Percentiles rank a stretch among this genome's conserved stretches.
Evolutionary conservation across 495 filamentous ascomycete species (phyloP).

Genomic region (Aspergillus ostianus): DNA sequence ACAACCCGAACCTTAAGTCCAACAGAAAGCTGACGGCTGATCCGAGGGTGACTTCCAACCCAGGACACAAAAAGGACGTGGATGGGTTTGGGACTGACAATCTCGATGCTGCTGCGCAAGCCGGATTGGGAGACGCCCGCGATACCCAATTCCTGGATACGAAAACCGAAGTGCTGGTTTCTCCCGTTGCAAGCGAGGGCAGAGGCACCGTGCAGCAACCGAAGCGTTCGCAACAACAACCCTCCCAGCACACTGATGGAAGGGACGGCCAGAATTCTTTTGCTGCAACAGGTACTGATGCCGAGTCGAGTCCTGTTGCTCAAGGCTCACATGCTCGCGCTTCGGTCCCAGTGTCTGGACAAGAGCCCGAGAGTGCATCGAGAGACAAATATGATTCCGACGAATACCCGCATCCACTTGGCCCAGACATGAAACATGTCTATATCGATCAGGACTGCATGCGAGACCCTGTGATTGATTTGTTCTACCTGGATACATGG

Average conservation of each 20-base stretch:
- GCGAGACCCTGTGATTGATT: slow-evolving; percentile 76
- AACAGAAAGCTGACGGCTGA: slow-evolving; percentile 62
- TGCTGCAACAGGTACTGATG: slow-evolving; percentile 47
- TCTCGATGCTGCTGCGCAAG: slow-evolving; percentile 55
- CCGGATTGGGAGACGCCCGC: slow-evolving; percentile 56
- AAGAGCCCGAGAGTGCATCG: slow-evolving; percentile 73
- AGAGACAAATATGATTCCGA: slow-evolving; percentile 42
- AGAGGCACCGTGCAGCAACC: slow-evolving; percentile 54
- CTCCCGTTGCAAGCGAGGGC: slow-evolving; percentile 57
- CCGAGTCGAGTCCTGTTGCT: slow-evolving; percentile 34
- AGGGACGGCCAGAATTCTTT: slow-evolving; percentile 40
- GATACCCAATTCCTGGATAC: slow-evolving; percentile 63
- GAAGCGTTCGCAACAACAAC: slow-evolving; percentile 30
- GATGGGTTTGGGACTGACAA: slow-evolving; percentile 73
- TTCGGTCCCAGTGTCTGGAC: slow-evolving; percentile 61
- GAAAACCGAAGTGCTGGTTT: slow-evolving; percentile 64
- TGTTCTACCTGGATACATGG: slow-evolving; percentile 88
- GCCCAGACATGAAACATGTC: slow-evolving; percentile 65
- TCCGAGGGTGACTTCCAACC: slow-evolving; percentile 60
- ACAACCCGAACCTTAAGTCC: slow-evolving; percentile 59
- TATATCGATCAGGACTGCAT: slow-evolving; percentile 68
- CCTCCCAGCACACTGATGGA: slow-evolving; percentile 20
- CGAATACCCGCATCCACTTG: slow-evolving; percentile 53
- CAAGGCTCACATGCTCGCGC: too few relatives aligned
- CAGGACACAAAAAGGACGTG: slow-evolving; percentile 70